Evolutionary conservation across 2,329 filamentous ascomycete species (phyloP), one percentile per base, ranked within the genome.

Genomic region (Stemphylium lycopersici): DNA sequence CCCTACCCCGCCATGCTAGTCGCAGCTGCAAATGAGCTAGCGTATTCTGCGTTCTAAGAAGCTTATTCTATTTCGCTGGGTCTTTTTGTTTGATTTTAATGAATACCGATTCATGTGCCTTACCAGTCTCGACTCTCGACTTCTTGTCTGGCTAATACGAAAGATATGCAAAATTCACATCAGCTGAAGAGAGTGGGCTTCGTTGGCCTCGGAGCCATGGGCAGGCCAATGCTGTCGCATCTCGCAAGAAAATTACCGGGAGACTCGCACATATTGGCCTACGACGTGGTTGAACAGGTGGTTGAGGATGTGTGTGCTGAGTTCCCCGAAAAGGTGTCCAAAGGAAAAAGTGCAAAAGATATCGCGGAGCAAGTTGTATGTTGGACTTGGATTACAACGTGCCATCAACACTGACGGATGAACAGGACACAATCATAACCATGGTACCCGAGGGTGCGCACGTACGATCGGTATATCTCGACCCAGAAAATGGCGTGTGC

Each of bases 201-300:
- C 69, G 78, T 85, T 40, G 82, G 83, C 59, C 75, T 84, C 1
- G 82, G 82, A n/a, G 76, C 78, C 10, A 84, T 84, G 82, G 82
- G 82, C 0, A 76, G 74, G 47, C 81, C 81, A 10, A 84, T 84
- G 81, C 76, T 79, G 4, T 69, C 66, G 16, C 81, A 84, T 63
- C 71, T 84, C 20, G 76, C 79, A 8, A 75, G 76, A 18, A 83
- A 82, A 58, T 71, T 81, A 42, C 72, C 77, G 3, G 20, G 65
- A 8, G 70, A 75, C 10, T 77, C 78, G 7, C 71, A 71, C 3
- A 77, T 84, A 51, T 78, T 78, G 59, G 76, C 83, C 6, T 81
- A 78, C 59, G 82, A 84, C 62, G 76, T 84, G 3, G 73, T 78
- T 4, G 68, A 75, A 40, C 62, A 74, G 10, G 74, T 71, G 4